Evolutionary conservation across 2,329 filamentous ascomycete species (phyloP), one percentile per base, ranked within the genome.

Genomic region (Xylaria sp.): DNA sequence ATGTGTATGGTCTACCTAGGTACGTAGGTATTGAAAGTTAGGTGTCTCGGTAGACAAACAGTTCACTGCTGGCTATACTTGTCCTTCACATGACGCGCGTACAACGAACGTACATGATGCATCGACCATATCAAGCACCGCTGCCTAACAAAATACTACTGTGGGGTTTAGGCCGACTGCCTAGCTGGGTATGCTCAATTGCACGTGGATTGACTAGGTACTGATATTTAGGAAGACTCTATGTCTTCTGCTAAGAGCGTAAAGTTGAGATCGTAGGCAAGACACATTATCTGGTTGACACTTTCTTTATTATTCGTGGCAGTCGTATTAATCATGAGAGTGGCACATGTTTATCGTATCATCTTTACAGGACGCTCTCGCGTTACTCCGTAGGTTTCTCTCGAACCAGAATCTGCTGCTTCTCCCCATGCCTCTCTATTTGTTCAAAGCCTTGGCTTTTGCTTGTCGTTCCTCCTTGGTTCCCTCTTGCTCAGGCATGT

Each of bases 391-490:
- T 31, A 29, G 11, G 20, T 2, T 47, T 29, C 33, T 29, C 57
- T 38, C 20, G 15, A 9, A 42, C 29, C 6, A 55, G 20, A 25
- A 38, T 38, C 39, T 60, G 42, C 27, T 11, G n/a, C 17, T 9
- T 59, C 39, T 17, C 31, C 17, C 25, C 22, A 22, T 31, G 4
- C n/a, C 17, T 36, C 22, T 36, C 27, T 78, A 80, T 75, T 90
- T 88, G 82, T 92, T 92, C 78, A 93, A 73, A 74, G 87, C 87
- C 76, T 88, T 81, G 67, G 88, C 89, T 77, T 87, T 89, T 13
- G 85, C 88, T 74, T 85, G 81, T 61, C 90, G 86, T 74, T 93
- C 90, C 77, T 91, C 90, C 79, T 90, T 91, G 65, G 85, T 87
- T 17, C 87, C 88, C 80, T 90, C 87, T 76, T 85, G 77, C 57